A percentile compares a stretch with the other conserved stretches of the same genome.
Evolutionary conservation across 768 basidiomycete genomes (phyloP).

Genomic region (Sarcodon aspratus): DNA sequence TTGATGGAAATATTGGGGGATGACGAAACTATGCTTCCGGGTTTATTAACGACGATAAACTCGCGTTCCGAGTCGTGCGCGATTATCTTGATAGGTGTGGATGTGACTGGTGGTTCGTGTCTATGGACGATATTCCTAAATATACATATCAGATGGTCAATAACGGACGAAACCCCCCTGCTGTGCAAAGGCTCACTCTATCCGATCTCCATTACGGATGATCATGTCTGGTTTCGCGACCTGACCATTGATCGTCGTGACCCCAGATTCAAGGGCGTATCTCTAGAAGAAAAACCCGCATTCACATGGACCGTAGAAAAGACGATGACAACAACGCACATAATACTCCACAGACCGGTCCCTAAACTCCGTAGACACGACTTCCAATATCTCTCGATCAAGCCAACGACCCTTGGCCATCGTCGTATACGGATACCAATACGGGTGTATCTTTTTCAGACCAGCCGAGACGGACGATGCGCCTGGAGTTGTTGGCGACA

Average conservation of each 20-base stretch:
- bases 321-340: slow-evolving; percentile 37
- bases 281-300: slow-evolving; percentile 22
- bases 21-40: slow-evolving; percentile 83
- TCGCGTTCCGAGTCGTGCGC: slow-evolving; percentile 67
- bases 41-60: slow-evolving; percentile 93
- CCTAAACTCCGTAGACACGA: slow-evolving; percentile 89
- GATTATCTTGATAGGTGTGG: slow-evolving; percentile 70
- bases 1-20: slow-evolving; percentile 1
- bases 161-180: not conserved
- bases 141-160: not conserved
- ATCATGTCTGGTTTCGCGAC: slow-evolving; percentile 72
- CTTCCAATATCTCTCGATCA: slow-evolving; percentile 77
- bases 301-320: slow-evolving; percentile 1
- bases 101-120: slow-evolving; percentile 94
- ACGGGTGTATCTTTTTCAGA: slow-evolving; percentile 74
- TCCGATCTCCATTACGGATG: slow-evolving; percentile 76
- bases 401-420: slow-evolving; percentile 91
- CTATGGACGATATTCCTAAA: slow-evolving; percentile 82
- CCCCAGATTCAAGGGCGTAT: slow-evolving; percentile 79
- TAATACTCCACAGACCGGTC: slow-evolving; percentile 95
- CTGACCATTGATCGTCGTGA: slow-evolving; percentile 91
- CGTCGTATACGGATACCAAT: slow-evolving; percentile 90
- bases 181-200: slow-evolving; percentile 50
- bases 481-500: slow-evolving; percentile 3
- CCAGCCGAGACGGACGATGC: slow-evolving; percentile 19